Base-by-base conservation (phyloP, 768 basidiomycete genomes). In the Psilocybe cyanescens region DNA sequence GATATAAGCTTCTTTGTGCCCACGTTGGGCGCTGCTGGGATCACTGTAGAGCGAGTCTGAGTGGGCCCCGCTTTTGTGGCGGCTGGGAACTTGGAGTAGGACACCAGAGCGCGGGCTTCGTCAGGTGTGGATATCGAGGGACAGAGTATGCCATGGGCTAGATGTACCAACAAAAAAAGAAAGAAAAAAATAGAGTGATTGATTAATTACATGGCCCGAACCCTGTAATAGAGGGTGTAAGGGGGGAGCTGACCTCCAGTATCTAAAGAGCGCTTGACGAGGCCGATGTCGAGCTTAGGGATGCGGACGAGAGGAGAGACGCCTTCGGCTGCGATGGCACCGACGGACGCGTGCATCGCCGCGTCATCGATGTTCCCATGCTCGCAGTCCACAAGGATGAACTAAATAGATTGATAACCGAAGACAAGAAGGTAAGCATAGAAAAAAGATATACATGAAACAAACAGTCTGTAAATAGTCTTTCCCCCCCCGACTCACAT, bases 281-380 rank as follows among this genome's bases (percentile, higher is more conserved):
- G 59, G 4, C 53, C 63, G 35, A 64, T 60, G 35, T 67, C 60
- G 14, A 58, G 66, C 28, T 30, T 58, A 17, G 66, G 63, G 37
- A 67, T 61, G 41, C 66, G 63, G 4, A 67, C 66, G 48, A 67
- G 35, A 12, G 66, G 66, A 17, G 66, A 67, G n/a, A 56, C 60
- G n/a, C 63, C 63, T 46, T 67, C 66, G 17, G 58, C 66, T 9
- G 66, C 66, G 33, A 67, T 45, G 30, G 67, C 68, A 5, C 65
- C 64, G 16, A 68, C 68, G n/a, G 63, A 57, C n/a, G 63, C 62
- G 49, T 65, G 63, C 65, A 69, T 69, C 24, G 57, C 61, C 17
- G 61, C 65, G 47, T 69, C 65, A 50, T 64, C 65, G 35, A 69
- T 67, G 44, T 69, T 65, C 16, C 65, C 68, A 24, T 69, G 68